These are phyloP conservation scores for Tolypocladium tundrense DNA, from an alignment of 2,329 filamentous ascomycete genomes.

Conservation along the genomic window DNA sequence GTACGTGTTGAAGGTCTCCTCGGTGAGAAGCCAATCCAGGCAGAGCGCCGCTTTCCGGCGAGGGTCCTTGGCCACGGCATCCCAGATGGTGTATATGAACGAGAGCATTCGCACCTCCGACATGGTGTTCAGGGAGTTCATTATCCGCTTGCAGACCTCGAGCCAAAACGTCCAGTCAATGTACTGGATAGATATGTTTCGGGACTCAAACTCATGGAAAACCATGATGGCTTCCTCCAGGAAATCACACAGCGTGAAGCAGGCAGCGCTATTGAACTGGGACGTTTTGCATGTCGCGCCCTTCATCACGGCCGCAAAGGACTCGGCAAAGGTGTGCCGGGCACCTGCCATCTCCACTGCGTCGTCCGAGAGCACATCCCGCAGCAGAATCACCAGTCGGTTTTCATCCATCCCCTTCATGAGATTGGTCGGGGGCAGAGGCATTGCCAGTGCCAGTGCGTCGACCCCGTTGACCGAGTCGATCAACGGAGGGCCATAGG, in stretches of 20 bases:
- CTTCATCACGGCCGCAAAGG: slow-evolving; percentile 64
- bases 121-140: slow-evolving; percentile 77
- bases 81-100: slow-evolving; percentile 74
- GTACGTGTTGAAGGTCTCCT: slow-evolving; percentile 65
- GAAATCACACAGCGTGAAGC: slow-evolving; percentile 86
- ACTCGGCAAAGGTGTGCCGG: slow-evolving; percentile 63
- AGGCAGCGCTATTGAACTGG: slow-evolving; percentile 71
- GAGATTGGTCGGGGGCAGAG: slow-evolving; percentile 56
- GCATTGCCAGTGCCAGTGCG: slow-evolving; percentile 52
- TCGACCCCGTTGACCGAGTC: slow-evolving; percentile 47
- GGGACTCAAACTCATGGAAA: slow-evolving; percentile 36
- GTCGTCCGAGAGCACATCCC: slow-evolving; percentile 58
- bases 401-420: slow-evolving; percentile 83
- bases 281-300: slow-evolving; percentile 66
- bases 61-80: slow-evolving; percentile 54
- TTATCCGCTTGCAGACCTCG: slow-evolving; percentile 66
- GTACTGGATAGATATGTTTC: slow-evolving; percentile 30
- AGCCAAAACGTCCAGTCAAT: slow-evolving; percentile 82
- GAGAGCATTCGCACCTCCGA: slow-evolving; percentile 79
- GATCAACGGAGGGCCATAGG: slow-evolving; percentile 29
- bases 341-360: slow-evolving; percentile 27
- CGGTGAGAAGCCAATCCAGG: slow-evolving; percentile 63
- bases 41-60: slow-evolving; percentile 61
- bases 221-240: slow-evolving; percentile 71
- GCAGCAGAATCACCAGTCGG: slow-evolving; percentile 68